phyloP scores from a whole-genome alignment of 1,139 yeast genomes.

The Zygosaccharomyces sapae region DNA sequence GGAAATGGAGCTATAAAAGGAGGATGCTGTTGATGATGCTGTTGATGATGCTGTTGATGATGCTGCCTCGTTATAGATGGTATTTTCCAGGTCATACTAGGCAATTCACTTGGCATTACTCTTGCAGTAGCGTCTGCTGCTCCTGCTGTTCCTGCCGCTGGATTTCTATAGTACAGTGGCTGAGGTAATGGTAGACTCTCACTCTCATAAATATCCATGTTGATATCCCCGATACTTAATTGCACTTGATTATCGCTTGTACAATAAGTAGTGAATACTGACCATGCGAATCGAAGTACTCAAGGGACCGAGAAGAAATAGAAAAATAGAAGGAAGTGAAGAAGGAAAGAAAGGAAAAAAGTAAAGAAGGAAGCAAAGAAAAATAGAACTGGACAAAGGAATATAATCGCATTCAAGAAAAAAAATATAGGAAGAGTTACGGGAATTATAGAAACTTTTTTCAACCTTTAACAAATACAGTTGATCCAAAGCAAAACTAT shows the following conservation, averaged over 20 bases:
- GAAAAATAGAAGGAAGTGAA: no score
- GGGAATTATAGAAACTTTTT: neutral
- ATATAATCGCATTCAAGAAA: neutral
- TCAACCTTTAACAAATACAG: neutral
- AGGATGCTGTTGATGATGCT: no score
- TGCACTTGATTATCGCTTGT: neutral
- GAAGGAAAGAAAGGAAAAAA: no score
- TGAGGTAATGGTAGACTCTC: neutral
- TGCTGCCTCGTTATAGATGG: neutral
- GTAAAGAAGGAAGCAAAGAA: neutral
- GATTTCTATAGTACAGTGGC: neutral
- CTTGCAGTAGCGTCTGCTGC: constrained; percentile 3
- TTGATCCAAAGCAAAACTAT: constrained; percentile 6
- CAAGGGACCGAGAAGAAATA: no score
- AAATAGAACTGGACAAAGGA: neutral
- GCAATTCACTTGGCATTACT: neutral
- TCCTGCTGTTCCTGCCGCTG: constrained; percentile 4
- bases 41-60: neutral
- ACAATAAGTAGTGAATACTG: neutral
- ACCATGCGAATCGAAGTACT: neutral
- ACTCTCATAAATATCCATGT: neutral
- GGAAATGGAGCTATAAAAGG: neutral
- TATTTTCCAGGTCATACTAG: neutral
- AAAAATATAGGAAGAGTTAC: neutral
- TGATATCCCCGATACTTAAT: neutral